phyloP scores from a whole-genome alignment of 2,329 filamentous ascomycete genomes.

The Microdochium nivale region DNA sequence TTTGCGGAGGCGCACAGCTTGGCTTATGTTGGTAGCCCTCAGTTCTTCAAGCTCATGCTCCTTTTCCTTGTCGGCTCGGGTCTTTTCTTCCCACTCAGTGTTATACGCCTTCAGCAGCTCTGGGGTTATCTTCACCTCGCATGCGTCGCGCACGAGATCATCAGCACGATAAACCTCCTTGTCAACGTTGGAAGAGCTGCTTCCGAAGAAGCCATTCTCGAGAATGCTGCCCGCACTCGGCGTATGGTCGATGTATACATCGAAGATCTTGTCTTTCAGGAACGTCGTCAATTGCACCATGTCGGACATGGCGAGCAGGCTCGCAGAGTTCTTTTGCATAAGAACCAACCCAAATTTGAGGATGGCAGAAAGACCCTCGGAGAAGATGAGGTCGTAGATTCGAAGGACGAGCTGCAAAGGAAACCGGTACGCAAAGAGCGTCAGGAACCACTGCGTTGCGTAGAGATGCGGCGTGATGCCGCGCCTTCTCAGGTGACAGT shows the following conservation, averaged over 20 bases:
- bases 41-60: slow-evolving; percentile 74
- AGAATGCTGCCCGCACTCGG: slow-evolving; percentile 89
- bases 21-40: slow-evolving; percentile 54
- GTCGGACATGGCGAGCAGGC: slow-evolving; percentile 76
- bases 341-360: slow-evolving; percentile 90
- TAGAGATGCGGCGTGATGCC: slow-evolving; percentile 89
- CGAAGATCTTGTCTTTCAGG: slow-evolving; percentile 88
- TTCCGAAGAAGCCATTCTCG: slow-evolving; percentile 95
- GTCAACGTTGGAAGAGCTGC: slow-evolving; percentile 77
- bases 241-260: slow-evolving; percentile 92
- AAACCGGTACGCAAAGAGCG: slow-evolving; percentile 96
- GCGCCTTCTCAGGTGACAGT: slow-evolving; percentile 84
- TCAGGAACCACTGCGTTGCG: slow-evolving; percentile 98
- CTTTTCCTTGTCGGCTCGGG: slow-evolving; percentile 69
- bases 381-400: slow-evolving; percentile 92
- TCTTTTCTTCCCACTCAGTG: slow-evolving; percentile 86
- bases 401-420: slow-evolving; percentile 91
- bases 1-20: slow-evolving; percentile 69
- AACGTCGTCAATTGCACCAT: slow-evolving; percentile 86
- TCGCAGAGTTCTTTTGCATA: slow-evolving; percentile 86
- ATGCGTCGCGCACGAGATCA: slow-evolving; percentile 86
- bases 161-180: slow-evolving; percentile 96
- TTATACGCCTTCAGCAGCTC: slow-evolving; percentile 76
- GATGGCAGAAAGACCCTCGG: slow-evolving; percentile 87
- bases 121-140: slow-evolving; percentile 74